A percentile compares a stretch with the other conserved stretches of the same genome.
Evolutionary conservation across 2,329 filamentous ascomycete genomes (phyloP).

Genomic region (Verticillium nubilum): DNA sequence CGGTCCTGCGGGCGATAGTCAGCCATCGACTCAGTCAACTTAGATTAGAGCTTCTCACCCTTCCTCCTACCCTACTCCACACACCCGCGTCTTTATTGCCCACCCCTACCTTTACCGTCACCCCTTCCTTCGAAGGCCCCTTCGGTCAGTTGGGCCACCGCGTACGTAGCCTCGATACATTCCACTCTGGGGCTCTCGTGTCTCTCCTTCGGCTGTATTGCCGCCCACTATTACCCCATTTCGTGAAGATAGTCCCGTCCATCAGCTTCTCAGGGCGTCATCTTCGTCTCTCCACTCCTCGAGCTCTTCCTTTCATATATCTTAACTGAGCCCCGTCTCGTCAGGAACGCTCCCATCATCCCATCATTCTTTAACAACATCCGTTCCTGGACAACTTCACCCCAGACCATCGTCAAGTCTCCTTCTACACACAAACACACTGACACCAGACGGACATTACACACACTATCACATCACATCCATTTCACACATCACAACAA

Average conservation of each 20-base stretch:
- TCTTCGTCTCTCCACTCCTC: slow-evolving; percentile 22
- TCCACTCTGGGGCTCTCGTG: slow-evolving; percentile 26
- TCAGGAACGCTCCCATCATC: slow-evolving; percentile 15
- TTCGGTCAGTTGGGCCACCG: background rate
- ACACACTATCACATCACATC: slow-evolving; percentile 8
- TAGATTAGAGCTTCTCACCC: slow-evolving; percentile 12
- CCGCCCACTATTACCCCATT: slow-evolving; percentile 12
- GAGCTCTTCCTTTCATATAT: slow-evolving; percentile 35
- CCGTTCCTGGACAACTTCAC: slow-evolving; percentile 10
- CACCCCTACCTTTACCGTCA: slow-evolving; percentile 2
- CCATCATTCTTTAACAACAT: slow-evolving; percentile 13
- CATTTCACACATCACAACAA: background rate
- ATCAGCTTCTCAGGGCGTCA: slow-evolving; percentile 15
- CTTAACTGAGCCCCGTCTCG: slow-evolving; percentile 31
- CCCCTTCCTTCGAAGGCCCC: slow-evolving; percentile 8
- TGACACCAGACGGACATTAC: background rate
- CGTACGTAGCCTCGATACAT: slow-evolving; percentile 19
- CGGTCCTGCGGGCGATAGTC: background rate
- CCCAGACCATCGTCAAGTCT: background rate
- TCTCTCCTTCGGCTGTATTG: slow-evolving; percentile 23
- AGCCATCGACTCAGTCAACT: slow-evolving; percentile 5
- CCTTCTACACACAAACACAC: slow-evolving; percentile 8
- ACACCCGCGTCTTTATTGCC: background rate
- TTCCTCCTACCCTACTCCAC: slow-evolving; percentile 6
- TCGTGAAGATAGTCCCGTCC: slow-evolving; percentile 8